A percentile compares a stretch with the other conserved stretches of the same genome.
These are phyloP conservation scores for Candida railenensis DNA, from an alignment of 805 yeast genomes.

Conservation along the genomic window DNA sequence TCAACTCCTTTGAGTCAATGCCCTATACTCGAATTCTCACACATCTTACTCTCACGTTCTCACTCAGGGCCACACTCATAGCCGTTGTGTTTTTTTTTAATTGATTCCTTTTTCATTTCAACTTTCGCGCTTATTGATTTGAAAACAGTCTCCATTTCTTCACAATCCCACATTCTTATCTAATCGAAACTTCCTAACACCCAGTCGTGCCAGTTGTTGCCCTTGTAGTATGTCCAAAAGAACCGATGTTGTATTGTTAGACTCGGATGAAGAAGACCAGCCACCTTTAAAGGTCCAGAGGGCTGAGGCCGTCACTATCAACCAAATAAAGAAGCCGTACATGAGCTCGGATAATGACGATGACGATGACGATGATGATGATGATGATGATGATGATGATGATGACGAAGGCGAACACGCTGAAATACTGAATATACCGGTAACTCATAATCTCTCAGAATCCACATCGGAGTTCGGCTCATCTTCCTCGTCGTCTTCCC, in stretches of 20 bases:
- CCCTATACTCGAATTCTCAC: no score
- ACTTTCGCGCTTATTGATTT: not conserved
- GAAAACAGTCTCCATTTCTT: not conserved
- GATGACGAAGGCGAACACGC: not conserved
- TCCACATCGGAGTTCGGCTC: slow-evolving; percentile 1
- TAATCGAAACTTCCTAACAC: not conserved
- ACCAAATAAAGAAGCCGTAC: slow-evolving; percentile 2
- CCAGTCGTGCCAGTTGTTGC: no score
- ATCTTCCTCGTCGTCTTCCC: slow-evolving; percentile 1
- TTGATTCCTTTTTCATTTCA: no score
- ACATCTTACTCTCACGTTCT: no score
- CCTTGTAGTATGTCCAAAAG: slow-evolving; percentile 6
- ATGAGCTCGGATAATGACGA: slow-evolving; percentile 6
- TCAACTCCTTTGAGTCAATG: no score
- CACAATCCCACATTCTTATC: not conserved
- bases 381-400: slow-evolving; percentile 2
- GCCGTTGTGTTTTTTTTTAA: no score
- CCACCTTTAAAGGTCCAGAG: slow-evolving; percentile 9
- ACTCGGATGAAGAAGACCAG: slow-evolving; percentile 16
- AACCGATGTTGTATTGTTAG: slow-evolving; percentile 24
- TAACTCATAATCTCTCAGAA: not conserved
- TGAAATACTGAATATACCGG: not conserved
- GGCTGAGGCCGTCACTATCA: not conserved
- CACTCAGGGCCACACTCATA: no score
- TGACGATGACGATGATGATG: slow-evolving; percentile 3